Evolutionary conservation across 169 alveolate species (phyloP).

Genomic region (Eimeria necatrix): DNA sequence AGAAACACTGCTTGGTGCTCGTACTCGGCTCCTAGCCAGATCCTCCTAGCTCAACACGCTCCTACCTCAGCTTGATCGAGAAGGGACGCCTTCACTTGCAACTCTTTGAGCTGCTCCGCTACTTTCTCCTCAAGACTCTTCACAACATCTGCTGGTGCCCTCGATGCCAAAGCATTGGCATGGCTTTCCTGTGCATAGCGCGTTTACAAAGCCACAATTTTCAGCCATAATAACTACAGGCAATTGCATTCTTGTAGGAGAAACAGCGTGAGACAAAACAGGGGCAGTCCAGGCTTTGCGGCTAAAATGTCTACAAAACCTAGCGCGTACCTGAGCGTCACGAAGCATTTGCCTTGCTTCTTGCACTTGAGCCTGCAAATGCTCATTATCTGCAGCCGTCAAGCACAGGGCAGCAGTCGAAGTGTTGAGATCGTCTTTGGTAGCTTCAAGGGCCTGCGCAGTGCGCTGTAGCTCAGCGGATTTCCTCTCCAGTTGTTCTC

Average conservation of each 20-base stretch:
- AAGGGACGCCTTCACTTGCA: conserved; percentile 18
- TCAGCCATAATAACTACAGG: too few relatives aligned
- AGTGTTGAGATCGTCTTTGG: conserved; percentile 29
- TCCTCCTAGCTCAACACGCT: too few relatives aligned
- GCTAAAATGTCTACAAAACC: too few relatives aligned
- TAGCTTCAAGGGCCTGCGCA: conserved; percentile 11
- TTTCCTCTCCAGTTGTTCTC: conserved; percentile 22
- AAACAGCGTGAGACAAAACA: too few relatives aligned
- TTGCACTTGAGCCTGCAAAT: neutral
- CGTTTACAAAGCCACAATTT: too few relatives aligned
- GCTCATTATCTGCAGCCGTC: conserved; percentile 42
- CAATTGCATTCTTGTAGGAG: too few relatives aligned
- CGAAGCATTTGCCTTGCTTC: conserved; percentile 55
- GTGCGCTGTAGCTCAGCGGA: conserved; percentile 61
- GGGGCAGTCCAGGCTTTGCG: too few relatives aligned
- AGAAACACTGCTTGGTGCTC: too few relatives aligned
- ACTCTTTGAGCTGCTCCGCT: conserved; percentile 11
- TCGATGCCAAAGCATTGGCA: conserved; percentile 34
- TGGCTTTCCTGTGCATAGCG: conserved; percentile 18
- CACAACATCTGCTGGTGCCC: conserved; percentile 53
- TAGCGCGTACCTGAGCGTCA: conserved; percentile 35
- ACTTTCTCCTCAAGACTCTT: conserved; percentile 41
- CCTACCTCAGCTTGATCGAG: conserved; percentile 32
- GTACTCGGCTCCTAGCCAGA: too few relatives aligned
- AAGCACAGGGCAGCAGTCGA: conserved; percentile 26